A percentile compares a stretch with the other conserved stretches of the same genome.
These are phyloP conservation scores for Microcos paniculata DNA, from an alignment of 345 rosid species.

Conservation along the genomic window DNA sequence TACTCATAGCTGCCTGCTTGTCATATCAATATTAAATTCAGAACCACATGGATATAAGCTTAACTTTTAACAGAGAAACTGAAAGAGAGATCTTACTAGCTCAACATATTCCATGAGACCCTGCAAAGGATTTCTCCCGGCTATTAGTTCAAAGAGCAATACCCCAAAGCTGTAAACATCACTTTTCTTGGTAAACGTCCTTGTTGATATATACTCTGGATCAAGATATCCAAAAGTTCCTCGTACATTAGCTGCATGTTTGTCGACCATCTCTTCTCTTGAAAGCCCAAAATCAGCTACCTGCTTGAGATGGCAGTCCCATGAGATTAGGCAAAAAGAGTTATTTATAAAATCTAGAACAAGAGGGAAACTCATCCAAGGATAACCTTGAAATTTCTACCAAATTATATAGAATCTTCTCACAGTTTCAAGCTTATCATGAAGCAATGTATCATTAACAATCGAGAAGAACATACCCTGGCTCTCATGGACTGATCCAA, in stretches of 20 bases:
- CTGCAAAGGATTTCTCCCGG: slow-evolving; percentile 92
- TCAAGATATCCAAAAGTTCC: slow-evolving; percentile 99
- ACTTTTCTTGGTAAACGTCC: slow-evolving; percentile 87
- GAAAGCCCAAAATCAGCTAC: slow-evolving; percentile 99
- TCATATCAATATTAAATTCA: not conserved
- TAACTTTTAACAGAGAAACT: not conserved
- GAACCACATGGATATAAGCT: not conserved
- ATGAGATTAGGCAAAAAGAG: not conserved
- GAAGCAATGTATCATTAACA: not conserved
- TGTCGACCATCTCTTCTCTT: slow-evolving; percentile 89
- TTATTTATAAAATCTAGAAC: not conserved
- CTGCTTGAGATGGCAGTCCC: slow-evolving; percentile 35
- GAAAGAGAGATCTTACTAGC: slow-evolving; percentile 53
- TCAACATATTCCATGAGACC: slow-evolving; percentile 96
- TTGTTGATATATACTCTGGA: slow-evolving; percentile 88
- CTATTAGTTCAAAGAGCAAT: slow-evolving; percentile 89
- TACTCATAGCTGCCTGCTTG: slow-evolving; percentile 81
- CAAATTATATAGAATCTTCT: not conserved
- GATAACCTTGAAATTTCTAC: not conserved
- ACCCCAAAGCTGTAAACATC: slow-evolving; percentile 98
- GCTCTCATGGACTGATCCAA: slow-evolving; percentile 95
- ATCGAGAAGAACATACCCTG: slow-evolving; percentile 55
- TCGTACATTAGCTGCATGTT: slow-evolving; percentile 69
- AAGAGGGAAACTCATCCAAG: not conserved
- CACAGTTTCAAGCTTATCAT: not conserved